Percentiles rank a stretch among this genome's conserved stretches.
These are phyloP conservation scores for Fusarium nanum DNA, from an alignment of 2,329 filamentous ascomycete genomes.

Conservation along the genomic window DNA sequence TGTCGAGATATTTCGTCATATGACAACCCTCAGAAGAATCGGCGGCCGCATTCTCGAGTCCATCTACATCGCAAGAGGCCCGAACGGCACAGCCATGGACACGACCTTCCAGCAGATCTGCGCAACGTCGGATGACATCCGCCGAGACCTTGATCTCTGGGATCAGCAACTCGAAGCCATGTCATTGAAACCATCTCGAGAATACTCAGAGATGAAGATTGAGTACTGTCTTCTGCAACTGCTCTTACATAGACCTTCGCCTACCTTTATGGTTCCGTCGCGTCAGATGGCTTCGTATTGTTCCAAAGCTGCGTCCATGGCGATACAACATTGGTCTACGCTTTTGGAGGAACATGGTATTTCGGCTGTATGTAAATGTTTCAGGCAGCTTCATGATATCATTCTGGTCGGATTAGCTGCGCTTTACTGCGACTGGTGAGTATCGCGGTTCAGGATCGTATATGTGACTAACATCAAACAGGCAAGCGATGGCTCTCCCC, in stretches of 20 bases:
- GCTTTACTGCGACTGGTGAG: constrained; percentile 8
- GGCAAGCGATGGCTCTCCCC: background rate
- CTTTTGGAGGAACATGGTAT: background rate
- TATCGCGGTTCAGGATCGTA: no score
- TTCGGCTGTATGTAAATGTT: background rate
- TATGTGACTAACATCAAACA: background rate
- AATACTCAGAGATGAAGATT: constrained; percentile 6
- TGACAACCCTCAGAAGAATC: background rate
- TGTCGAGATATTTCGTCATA: background rate
- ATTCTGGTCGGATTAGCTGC: constrained; percentile 2
- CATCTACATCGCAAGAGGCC: constrained; percentile 5
- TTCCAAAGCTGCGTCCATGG: background rate
- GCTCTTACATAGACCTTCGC: background rate
- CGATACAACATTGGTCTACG: background rate
- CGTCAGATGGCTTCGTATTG: background rate
- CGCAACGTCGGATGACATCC: background rate
- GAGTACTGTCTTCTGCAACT: constrained; percentile 10
- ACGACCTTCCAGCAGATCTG: constrained; percentile 12
- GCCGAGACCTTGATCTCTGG: constrained; percentile 2
- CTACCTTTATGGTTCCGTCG: background rate
- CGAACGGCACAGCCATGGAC: constrained; percentile 2
- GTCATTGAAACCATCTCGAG: background rate
- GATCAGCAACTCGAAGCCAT: background rate
- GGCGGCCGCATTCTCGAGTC: constrained; percentile 5
- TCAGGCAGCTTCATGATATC: constrained; percentile 5